Percentiles rank a stretch among this genome's conserved stretches.
These are phyloP conservation scores for Halocafeteria seosinensis DNA, from an alignment of 108 stramenopile genomes.

Conservation along the genomic window DNA sequence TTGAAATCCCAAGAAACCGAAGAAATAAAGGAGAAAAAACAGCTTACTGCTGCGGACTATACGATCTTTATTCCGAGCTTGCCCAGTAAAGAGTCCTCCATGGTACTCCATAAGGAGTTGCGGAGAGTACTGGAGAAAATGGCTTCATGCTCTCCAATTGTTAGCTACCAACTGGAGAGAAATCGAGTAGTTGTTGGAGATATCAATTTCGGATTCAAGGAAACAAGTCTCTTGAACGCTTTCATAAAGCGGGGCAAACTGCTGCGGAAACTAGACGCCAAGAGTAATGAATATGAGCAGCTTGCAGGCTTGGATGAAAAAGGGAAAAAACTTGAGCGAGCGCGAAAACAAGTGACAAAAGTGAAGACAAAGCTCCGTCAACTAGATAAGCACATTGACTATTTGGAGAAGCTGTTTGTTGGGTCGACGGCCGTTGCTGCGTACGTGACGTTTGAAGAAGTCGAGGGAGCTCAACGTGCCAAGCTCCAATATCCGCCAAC, in stretches of 20 bases:
- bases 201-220: not conserved
- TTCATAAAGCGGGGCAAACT: slow-evolving; percentile 2
- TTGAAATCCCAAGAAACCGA: not conserved
- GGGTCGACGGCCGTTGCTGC: not conserved
- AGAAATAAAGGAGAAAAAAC: not conserved
- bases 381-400: not conserved
- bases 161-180: not conserved
- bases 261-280: not conserved
- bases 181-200: not conserved
- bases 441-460: slow-evolving; percentile 16
- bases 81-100: not conserved
- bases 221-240: not conserved
- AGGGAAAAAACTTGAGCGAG: not conserved
- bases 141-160: too few relatives aligned
- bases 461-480: not conserved
- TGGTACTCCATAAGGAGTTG: not conserved
- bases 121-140: not conserved
- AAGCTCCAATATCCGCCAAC: slow-evolving; percentile 3
- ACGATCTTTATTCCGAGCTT: not conserved
- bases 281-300: not conserved
- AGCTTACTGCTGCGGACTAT: not conserved
- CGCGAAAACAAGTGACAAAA: not conserved
- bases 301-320: not conserved
- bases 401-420: not conserved
- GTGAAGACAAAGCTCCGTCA: not conserved